Base-by-base conservation (phyloP, 2,329 filamentous ascomycete species). In the Acephala macrosclerotiorum region DNA sequence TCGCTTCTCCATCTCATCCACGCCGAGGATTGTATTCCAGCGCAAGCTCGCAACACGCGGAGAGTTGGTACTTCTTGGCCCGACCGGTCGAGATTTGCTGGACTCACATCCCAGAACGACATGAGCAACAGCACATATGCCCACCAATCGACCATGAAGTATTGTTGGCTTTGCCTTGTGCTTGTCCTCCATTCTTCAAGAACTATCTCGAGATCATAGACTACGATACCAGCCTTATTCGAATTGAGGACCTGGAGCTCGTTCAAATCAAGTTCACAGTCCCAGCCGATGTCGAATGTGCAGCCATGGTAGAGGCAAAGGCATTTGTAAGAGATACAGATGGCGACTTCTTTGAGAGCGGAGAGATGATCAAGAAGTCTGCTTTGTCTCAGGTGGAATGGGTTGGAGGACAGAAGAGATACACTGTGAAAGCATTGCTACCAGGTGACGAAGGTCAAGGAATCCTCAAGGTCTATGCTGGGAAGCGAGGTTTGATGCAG, bases 401-500 rank as follows among this genome's bases (percentile, higher is more conserved):
- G 96, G 87, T 92, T 73, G 87, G 86, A 70, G 94, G 94, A 18
- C 84, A 91, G 70, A 99, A 99, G 79, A 89, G 93, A 35, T 97
- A 97, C 77, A 97, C 94, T 0, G 84, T 99, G 75, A 99, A 99
- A 79, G 96, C 93, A 1, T 81, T 98, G 18, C 83, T 99, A 0
- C 95, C 96, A 1, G 92, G 93, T 29, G 95, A 98, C 72, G 95
- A 97, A 79, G 94, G 94, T 14, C 90, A 92, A 49, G 96, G 93
- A 49, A 87, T 91, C 14, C 82, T 99, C 65, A 97, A 96, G 78
- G 83, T 99, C 40, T 99, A 97, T 78, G 95, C 94, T 14, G 96
- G 96, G 66, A 96, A 94, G 78, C 89, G 94, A 68, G 96, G 96
- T 0, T 84, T 99, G 62, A 98, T 98, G 94, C 96, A 98, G 80